Evolutionary conservation across 495 filamentous ascomycete species (phyloP).

Genomic region (Talaromyces stipitatus): DNA sequence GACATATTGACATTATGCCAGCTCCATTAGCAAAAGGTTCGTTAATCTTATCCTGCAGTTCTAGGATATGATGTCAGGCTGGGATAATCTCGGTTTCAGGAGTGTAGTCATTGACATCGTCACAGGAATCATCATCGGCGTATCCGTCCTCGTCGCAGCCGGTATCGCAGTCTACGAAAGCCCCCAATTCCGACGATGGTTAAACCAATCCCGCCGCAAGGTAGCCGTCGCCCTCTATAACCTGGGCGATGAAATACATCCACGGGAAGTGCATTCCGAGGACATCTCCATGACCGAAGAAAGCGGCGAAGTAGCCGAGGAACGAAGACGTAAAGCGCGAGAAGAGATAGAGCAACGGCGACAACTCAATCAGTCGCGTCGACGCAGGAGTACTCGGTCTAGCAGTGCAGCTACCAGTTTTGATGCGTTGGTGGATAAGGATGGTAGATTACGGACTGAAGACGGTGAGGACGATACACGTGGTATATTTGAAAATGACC

Average conservation of each 20-base stretch:
- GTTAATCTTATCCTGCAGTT: slow-evolving; percentile 3
- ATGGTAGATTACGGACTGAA: slow-evolving; percentile 36
- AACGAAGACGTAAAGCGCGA: slow-evolving; percentile 58
- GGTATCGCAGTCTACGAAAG: slow-evolving; percentile 82
- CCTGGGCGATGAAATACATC: slow-evolving; percentile 69
- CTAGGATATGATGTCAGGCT: not conserved
- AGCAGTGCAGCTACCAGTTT: slow-evolving; percentile 30
- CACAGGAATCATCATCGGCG: slow-evolving; percentile 67
- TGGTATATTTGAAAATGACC: slow-evolving; percentile 1
- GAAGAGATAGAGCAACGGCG: slow-evolving; percentile 67
- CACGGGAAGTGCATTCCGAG: slow-evolving; percentile 28
- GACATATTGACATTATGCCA: slow-evolving; percentile 28
- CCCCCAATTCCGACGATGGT: slow-evolving; percentile 69
- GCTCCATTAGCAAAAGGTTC: slow-evolving; percentile 48
- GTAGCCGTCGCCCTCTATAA: slow-evolving; percentile 70
- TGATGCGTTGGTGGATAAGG: slow-evolving; percentile 46
- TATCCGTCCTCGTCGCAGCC: slow-evolving; percentile 69
- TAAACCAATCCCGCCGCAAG: slow-evolving; percentile 67
- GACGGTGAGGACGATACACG: slow-evolving; percentile 1
- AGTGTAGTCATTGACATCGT: not conserved
- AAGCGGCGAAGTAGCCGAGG: slow-evolving; percentile 56
- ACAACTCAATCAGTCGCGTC: slow-evolving; percentile 30
- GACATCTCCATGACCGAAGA: slow-evolving; percentile 51
- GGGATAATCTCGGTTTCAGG: not conserved
- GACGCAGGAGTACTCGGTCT: slow-evolving; percentile 7